Base-by-base conservation (phyloP, 2,329 filamentous ascomycete genomes). In the Cladophialophora immunda region DNA sequence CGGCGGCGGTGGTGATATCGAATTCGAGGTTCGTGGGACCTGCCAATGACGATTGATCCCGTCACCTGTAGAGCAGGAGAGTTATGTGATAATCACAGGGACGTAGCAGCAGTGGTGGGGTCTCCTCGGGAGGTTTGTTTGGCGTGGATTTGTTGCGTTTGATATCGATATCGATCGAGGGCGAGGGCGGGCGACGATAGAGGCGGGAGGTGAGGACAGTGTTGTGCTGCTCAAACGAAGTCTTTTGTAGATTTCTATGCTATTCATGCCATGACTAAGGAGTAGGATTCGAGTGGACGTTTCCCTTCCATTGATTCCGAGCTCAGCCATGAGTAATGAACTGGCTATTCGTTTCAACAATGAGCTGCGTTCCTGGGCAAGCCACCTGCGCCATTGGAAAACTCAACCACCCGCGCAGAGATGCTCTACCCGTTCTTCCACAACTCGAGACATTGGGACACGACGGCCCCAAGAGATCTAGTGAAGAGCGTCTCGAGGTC, bases 1-100 rank as follows among this genome's bases (percentile, higher is more conserved):
- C 53, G 58, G 30, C 57, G 63, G 63, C 63, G 63, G 61, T 59
- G 52, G 57, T 61, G 63, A 65, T 65, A 65, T 65, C 57, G 22
- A 61, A 29, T 22, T n/a, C 19, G 9, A 15, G 19, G 3, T 25
- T 25, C 4, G 41, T 25, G 41, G 19, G 19, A 50, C 45, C 45
- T 50, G 19, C 45, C 45, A 50, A 50, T 50, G 45, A 50, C 45
- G 45, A 50, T 50, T 22, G 19, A 50, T 50, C 19, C 38, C 32
- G 19, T 57, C 32, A 38, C 27, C 17, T 34, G 13, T 57, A 17
- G 27, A 57, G 54, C 54, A 54, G 54, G 27, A 57, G 19, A 34
- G 19, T 30, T 61, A 41, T 61, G 58, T 61, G 58, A 61, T 61
- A 38, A 41, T 52, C 45, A 50, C 34, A 38, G 47, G 29, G 15